phyloP scores from a whole-genome alignment of 345 rosid species.

The Punica granatum region DNA sequence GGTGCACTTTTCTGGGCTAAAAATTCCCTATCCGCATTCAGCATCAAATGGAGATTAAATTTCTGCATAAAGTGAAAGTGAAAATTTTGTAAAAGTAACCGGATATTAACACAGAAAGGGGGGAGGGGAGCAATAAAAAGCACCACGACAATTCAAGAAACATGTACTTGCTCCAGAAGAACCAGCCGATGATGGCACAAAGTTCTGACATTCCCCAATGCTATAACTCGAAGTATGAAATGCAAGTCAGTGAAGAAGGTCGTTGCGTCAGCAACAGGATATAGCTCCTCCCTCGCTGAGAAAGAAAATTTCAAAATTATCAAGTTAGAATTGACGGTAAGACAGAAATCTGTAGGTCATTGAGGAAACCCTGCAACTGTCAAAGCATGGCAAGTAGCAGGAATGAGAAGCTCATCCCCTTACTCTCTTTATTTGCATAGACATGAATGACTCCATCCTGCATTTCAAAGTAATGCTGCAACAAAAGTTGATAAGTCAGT shows the following conservation, averaged over 20 bases:
- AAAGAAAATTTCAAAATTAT: conserved; percentile 10
- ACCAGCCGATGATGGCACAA: conserved; percentile 84
- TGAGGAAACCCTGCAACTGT: not conserved
- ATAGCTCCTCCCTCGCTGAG: conserved; percentile 73
- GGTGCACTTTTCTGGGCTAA: conserved; percentile 99
- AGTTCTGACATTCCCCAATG: conserved; percentile 89
- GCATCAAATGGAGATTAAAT: conserved; percentile 98
- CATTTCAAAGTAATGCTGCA: conserved; percentile 92
- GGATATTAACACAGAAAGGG: not conserved
- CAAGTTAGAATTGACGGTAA: not conserved
- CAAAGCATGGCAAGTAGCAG: conserved; percentile 9
- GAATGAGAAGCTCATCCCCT: conserved; percentile 13
- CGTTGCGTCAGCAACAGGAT: conserved; percentile 87
- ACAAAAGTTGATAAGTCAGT: conserved; percentile 8
- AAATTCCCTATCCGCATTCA: conserved; percentile 94
- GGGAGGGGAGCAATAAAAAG: not conserved
- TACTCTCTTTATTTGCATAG: conserved; percentile 72
- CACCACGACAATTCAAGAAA: not conserved
- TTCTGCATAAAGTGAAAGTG: conserved; percentile 44
- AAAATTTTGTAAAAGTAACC: not conserved
- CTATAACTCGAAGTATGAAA: conserved; percentile 72
- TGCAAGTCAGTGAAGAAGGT: conserved; percentile 92
- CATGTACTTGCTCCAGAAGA: conserved; percentile 85
- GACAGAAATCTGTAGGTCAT: not conserved
- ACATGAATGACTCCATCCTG: conserved; percentile 96